A percentile compares a stretch with the other conserved stretches of the same genome.
Conservation (phyloP, 2,329 filamentous ascomycete genomes). For the Pseudogymnoascus sp. region DNA sequence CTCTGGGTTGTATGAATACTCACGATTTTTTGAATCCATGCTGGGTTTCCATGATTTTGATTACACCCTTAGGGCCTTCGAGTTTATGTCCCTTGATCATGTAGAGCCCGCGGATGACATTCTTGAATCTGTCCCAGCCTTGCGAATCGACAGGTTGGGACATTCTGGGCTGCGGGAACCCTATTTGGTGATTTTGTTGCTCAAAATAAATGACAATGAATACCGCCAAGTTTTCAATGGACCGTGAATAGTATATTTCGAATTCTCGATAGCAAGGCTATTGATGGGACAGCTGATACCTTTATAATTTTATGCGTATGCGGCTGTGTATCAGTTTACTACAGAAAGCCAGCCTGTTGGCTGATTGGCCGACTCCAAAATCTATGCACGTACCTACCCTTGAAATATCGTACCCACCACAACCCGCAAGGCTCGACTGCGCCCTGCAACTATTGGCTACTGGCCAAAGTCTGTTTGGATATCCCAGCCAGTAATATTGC, state of each 20-base stretch:
- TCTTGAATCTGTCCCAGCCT: slow-evolving; percentile 10
- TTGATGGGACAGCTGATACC: background rate
- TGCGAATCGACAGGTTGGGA: background rate
- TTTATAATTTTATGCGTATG: background rate
- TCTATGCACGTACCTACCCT: background rate
- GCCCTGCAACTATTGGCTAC: background rate
- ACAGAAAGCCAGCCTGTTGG: too few relatives aligned
- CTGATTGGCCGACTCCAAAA: background rate
- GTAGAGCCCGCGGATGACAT: slow-evolving; percentile 9
- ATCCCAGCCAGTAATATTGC: too few relatives aligned
- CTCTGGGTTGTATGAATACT: background rate
- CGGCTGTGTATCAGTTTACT: background rate
- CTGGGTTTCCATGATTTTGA: slow-evolving; percentile 11
- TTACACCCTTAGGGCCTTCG: slow-evolving; percentile 9
- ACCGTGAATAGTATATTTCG: background rate
- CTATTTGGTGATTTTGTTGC: background rate
- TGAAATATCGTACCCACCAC: too few relatives aligned
- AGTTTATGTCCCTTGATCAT: slow-evolving; percentile 9
- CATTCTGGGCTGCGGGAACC: background rate
- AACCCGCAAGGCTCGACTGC: background rate
- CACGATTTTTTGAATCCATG: slow-evolving; percentile 11
- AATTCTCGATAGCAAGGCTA: background rate
- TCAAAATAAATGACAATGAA: background rate
- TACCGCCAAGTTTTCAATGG: background rate
- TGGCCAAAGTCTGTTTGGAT: background rate